Evolutionary conservation across 2,329 filamentous ascomycete species (phyloP).

Genomic region (Cytospora chrysosperma): DNA sequence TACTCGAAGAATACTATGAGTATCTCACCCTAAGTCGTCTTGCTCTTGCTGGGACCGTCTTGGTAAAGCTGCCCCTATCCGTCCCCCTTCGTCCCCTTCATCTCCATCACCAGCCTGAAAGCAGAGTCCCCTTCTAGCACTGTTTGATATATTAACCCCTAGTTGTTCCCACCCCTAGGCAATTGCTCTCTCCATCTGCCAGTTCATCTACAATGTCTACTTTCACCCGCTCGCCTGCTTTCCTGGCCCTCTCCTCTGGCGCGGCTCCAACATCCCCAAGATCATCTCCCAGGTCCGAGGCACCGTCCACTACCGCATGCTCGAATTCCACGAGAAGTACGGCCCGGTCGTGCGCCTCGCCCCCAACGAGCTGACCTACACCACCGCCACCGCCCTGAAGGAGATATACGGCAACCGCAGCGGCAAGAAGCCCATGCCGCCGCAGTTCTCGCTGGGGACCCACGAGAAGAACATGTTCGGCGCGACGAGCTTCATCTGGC

Average conservation of each 20-base stretch:
- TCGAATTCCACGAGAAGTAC: slow-evolving; percentile 22
- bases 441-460: slow-evolving; percentile 21
- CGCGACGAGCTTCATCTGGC: slow-evolving; percentile 23
- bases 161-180: background rate
- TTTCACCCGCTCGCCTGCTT: slow-evolving; percentile 22
- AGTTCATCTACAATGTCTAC: slow-evolving; percentile 24
- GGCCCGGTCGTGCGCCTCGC: slow-evolving; percentile 25
- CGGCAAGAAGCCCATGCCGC: slow-evolving; percentile 20
- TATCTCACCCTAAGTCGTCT: background rate
- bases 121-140: no score
- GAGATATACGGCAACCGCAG: slow-evolving; percentile 23
- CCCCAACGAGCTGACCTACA: slow-evolving; percentile 23
- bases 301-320: slow-evolving; percentile 21
- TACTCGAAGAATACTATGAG: background rate
- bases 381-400: slow-evolving; percentile 12
- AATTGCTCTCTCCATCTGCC: background rate
- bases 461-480: slow-evolving; percentile 26
- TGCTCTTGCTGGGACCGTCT: background rate
- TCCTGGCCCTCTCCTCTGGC: slow-evolving; percentile 21
- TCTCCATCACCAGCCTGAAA: no score
- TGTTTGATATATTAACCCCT: background rate
- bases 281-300: slow-evolving; percentile 20
- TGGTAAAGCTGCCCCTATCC: background rate
- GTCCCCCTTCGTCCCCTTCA: no score
- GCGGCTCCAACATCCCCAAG: slow-evolving; percentile 24